Evolutionary conservation across 208 protist genomes (phyloP), one percentile per base, ranked within the genome.

Genomic region (Kentomonas sorsogonicus): DNA sequence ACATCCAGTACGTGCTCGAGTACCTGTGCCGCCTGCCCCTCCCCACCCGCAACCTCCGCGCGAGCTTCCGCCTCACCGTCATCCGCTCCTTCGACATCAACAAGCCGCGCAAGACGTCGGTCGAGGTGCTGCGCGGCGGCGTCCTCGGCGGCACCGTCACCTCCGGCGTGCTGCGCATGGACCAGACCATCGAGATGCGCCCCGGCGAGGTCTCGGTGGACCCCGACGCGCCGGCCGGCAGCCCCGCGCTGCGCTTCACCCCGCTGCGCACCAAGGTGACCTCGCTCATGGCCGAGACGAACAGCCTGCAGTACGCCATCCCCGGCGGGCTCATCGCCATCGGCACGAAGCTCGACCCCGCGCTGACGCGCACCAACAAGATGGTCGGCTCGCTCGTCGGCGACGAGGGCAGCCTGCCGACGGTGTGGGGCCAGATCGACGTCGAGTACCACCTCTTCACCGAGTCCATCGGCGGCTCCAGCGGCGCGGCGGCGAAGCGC

Each of bases 31-130:
- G 98, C 51, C 97, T 99, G 61, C 98, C 98, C 16, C 74, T 99
- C 26, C 99, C 99, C 15, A 56, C 74, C 22, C 85, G 98, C 40
- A 79, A 99, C 53, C 98, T 99, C 55, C 97, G 77, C 9, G 64
- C 66, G 10, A 58, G 88, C 15, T 89, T 97, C 34, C 84, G 82
- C 33, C 81, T 99, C 72, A 99, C 99, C 40, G 95, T 99, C 22
- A 99, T 99, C 64, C 96, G 99, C 58, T 99, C 98, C 48, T 99
- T 99, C 69, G 99, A 99, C 76, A 95, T 99, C 36, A 99, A 99
- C 85, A 99, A 98, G 74, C 98, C 98, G 26, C 98, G 98, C 40
- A 86, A 95, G 50, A 71, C 69, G 26, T 84, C 96, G 41, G 94
- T 99, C 18, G 85, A 98, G 30, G 84, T 98, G 30, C 81, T 99